Evolutionary conservation across 371 early-diverging fungal genomes (phyloP), one percentile per base, ranked within the genome.

Genomic region (Circinella umbellata): DNA sequence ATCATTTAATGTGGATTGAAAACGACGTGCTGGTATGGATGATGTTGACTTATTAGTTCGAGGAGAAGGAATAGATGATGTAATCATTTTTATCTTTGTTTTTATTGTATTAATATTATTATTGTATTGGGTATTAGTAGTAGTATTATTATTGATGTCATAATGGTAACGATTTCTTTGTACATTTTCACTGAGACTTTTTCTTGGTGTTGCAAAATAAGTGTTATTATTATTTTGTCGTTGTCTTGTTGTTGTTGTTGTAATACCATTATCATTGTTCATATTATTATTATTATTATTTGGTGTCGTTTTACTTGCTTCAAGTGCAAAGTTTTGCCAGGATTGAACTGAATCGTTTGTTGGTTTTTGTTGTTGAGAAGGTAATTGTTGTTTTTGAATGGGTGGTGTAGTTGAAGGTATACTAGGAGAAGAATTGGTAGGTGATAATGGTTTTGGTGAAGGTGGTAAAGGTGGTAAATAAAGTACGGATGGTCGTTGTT

Each of bases 281-380:
- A n/a, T n/a, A n/a, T n/a, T n/a, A n/a, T n/a, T n/a, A n/a, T n/a
- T n/a, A n/a, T n/a, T n/a, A n/a, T n/a, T n/a, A n/a, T n/a, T n/a
- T n/a, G 39, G 39, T 14, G 49, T 4, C 14, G 49, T 15, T 49
- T 14, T 49, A n/a, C 49, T 49, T n/a, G 5, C 49, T 49, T 63
- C 27, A 0, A 27, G 63, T 63, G 63, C 63, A 63, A 63, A 63
- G 27, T 18, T 34, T 42, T 34, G 27, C 63, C 63, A 63, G 18
- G 63, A 46, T 27, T n/a, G 27, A 27, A 3, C 27, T 1, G 48
- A 49, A 49, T n/a, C 49, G 4, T 9, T 11, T 11, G 5, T 15
- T 49, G 5, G 5, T 49, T 49, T 11, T 49, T 11, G 49, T 49
- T 4, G 15, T n/a, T 11, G 13, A 14, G 49, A 14, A 9, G 17